phyloP scores from a whole-genome alignment of 1,284 basidiomycete species.

The Pseudozyma tsukubaensis region DNA sequence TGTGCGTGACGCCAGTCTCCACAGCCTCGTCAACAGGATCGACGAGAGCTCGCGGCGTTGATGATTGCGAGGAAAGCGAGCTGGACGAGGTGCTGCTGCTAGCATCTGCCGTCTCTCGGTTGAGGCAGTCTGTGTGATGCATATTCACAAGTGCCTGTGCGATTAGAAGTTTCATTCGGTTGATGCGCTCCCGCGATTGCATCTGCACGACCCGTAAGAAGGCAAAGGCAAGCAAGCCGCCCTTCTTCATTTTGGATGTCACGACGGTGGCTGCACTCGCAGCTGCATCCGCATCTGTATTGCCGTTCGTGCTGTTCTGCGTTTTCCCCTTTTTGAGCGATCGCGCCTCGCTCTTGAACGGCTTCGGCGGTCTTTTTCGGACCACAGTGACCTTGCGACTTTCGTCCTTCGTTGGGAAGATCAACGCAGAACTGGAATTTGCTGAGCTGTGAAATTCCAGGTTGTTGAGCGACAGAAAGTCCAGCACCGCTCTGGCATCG shows the following conservation, averaged over 20 bases:
- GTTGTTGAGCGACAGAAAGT: constrained; percentile 23
- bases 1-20: neutral
- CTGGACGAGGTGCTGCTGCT: neutral
- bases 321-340: constrained; percentile 3
- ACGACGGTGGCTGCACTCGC: neutral
- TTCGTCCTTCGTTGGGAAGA: constrained; percentile 15
- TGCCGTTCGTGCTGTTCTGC: neutral
- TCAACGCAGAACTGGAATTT: constrained; percentile 2
- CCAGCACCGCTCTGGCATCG: constrained; percentile 23
- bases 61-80: too few relatives aligned
- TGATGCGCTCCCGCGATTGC: constrained; percentile 31
- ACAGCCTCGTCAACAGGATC: too few relatives aligned
- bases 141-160: constrained; percentile 17
- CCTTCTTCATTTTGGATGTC: constrained; percentile 24
- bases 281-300: neutral
- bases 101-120: neutral
- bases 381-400: constrained; percentile 15
- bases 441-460: constrained; percentile 24
- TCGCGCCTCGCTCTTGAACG: neutral
- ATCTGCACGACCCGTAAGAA: constrained; percentile 24
- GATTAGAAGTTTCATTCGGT: constrained; percentile 38
- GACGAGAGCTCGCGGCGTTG: too few relatives aligned
- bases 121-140: neutral
- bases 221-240: constrained; percentile 23
- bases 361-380: constrained; percentile 11